A percentile compares a stretch with the other conserved stretches of the same genome.
Evolutionary conservation across 192 early-diverging fungal species (phyloP).

Genomic region (Physocladia obscura): DNA sequence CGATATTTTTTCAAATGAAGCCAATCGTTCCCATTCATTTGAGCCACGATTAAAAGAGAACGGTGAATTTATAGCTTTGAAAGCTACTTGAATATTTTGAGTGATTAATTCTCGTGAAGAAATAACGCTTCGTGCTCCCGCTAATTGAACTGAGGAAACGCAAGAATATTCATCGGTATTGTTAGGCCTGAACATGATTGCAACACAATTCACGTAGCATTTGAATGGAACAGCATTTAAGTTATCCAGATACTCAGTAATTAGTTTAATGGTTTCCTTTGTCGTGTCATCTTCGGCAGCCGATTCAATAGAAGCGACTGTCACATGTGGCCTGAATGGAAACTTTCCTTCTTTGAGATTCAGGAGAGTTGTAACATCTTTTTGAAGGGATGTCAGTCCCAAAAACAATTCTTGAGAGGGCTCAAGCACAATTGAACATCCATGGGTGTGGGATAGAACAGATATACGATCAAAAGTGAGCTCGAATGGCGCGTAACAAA

Average conservation of each 20-base stretch:
- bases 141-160: background rate
- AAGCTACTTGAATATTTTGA: background rate
- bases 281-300: background rate
- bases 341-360: background rate
- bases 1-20: background rate
- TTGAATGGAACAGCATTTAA: background rate
- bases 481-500: background rate
- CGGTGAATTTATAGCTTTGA: background rate
- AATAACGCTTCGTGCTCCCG: background rate
- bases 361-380: background rate
- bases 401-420: background rate
- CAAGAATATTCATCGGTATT: conserved; percentile 10
- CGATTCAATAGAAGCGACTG: background rate
- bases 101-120: background rate
- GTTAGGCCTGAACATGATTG: conserved; percentile 11
- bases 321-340: conserved; percentile 17
- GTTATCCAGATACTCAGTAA: background rate
- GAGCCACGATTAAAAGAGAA: conserved; percentile 2
- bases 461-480: conserved; percentile 9
- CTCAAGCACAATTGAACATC: conserved; percentile 9
- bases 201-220: background rate
- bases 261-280: background rate
- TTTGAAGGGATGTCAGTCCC: background rate
- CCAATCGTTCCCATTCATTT: background rate
- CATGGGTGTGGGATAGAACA: background rate